These are phyloP conservation scores for Mucuna pruriens DNA, from an alignment of 306 rosid species.

Conservation along the genomic window DNA sequence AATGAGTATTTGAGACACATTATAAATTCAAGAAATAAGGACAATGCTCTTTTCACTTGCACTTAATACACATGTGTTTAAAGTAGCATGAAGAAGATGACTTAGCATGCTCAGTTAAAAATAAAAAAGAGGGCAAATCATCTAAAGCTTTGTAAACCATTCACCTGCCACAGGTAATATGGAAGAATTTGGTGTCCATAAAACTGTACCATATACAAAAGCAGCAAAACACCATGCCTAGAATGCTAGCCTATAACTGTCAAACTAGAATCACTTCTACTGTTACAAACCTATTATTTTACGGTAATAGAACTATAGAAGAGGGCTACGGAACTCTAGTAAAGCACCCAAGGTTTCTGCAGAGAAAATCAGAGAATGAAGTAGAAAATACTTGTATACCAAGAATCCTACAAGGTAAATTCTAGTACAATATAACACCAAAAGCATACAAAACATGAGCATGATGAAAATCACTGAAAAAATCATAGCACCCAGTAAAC, in stretches of 20 bases:
- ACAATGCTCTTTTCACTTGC: not conserved
- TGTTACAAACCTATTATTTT: not conserved
- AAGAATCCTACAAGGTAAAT: not conserved
- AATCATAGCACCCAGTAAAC: not conserved
- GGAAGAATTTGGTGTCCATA: not conserved
- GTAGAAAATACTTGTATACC: not conserved
- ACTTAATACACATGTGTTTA: not conserved
- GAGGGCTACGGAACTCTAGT: not conserved
- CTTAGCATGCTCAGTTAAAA: not conserved
- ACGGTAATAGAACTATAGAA: not conserved
- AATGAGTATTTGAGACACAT: not conserved
- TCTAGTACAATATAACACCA: not conserved
- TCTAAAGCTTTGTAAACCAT: not conserved
- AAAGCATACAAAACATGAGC: not conserved
- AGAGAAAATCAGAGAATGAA: not conserved
- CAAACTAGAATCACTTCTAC: not conserved
- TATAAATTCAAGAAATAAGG: not conserved
- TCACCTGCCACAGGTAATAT: not conserved
- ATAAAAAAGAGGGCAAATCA: not conserved
- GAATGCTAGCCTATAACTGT: not conserved
- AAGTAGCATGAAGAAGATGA: not conserved
- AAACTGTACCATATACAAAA: not conserved
- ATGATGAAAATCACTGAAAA: not conserved
- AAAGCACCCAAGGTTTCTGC: not conserved
- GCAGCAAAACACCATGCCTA: conserved; percentile 3